Base-by-base conservation (phyloP, 2,329 filamentous ascomycete species). In the Daldinia eschscholtzii region DNA sequence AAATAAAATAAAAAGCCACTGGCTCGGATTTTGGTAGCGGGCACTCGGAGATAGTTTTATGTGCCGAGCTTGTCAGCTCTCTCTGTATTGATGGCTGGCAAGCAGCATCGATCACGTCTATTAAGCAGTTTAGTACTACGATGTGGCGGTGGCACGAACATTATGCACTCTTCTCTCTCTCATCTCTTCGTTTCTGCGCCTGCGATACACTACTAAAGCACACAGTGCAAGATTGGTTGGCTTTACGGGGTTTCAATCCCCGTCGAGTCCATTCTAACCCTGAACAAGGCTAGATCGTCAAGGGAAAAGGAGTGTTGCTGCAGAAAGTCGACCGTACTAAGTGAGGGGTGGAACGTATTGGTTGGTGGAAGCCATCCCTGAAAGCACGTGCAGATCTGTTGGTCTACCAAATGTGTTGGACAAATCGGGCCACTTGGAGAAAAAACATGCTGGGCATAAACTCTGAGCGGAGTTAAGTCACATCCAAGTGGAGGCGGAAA, bases 361-460 rank as follows among this genome's bases (percentile, higher is more conserved):
- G 60, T 71, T 67, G 65, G 64, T 64, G 61, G 59, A 67, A 63
- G 59, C 12, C 37, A 70, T 72, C 70, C 70, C 66, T 72, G 70
- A 48, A 39, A 71, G 70, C 70, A 72, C 70, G 70, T 72, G 70
- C 70, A 72, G 70, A 72, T 72, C 70, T 72, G 68, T 72, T 66
- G 67, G 70, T 69, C 70, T 72, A 57, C 66, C 53, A 71, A 67
- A 68, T 72, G 68, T 62, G 66, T 69, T 70, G 65, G 70, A 69
- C 70, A 71, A 72, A 72, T 72, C 70, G 70, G 70, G 68, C 70
- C 70, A 72, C 68, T 57, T 72, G 68, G 68, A 72, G 70, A 65
- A 70, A 70, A 72, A 66, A 68, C 61, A 72, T 70, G 67, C 67
- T 66, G 63, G 66, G 70, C 70, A 70, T 72, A 64, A 64, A 71